phyloP scores from a whole-genome alignment of 768 basidiomycete genomes.

The Tricholoma sp. region DNA sequence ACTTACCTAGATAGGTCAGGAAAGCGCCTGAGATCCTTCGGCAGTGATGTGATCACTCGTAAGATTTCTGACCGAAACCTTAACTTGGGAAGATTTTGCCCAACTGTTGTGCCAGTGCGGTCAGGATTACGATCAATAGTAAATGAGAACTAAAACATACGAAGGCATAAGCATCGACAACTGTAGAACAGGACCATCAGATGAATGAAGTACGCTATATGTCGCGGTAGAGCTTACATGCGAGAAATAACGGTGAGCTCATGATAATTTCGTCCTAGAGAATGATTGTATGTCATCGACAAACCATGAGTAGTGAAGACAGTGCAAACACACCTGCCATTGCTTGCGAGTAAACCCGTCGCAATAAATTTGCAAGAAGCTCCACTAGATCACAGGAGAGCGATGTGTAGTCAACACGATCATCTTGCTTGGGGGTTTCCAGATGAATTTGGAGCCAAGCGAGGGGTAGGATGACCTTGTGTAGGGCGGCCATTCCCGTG shows the following conservation, averaged over 20 bases:
- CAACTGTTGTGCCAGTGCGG: not conserved
- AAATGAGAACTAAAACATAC: conserved; percentile 21
- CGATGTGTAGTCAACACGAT: conserved; percentile 1
- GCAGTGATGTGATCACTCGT: not conserved
- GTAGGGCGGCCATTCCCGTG: conserved; percentile 19
- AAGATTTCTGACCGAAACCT: not conserved
- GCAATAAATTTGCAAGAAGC: conserved; percentile 19
- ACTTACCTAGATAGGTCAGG: not conserved
- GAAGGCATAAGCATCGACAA: conserved; percentile 41
- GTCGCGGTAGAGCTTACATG: conserved; percentile 32
- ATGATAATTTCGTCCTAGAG: conserved; percentile 20
- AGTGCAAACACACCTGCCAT: conserved; percentile 16
- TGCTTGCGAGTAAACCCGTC: conserved; percentile 20
- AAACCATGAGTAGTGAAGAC: not conserved
- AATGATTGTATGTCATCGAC: conserved; percentile 1
- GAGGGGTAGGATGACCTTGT: conserved; percentile 47
- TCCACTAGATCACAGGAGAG: conserved; percentile 9
- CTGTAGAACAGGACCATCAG: conserved; percentile 21
- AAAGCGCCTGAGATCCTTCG: not conserved
- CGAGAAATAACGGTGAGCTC: conserved; percentile 38
- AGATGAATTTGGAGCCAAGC: conserved; percentile 39
- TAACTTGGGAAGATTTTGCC: not conserved
- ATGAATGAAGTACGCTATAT: not conserved
- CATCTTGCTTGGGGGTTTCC: conserved; percentile 3
- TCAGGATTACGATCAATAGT: not conserved